These are phyloP conservation scores for Nicotiana tomentosiformis DNA, from an alignment of 257 asterid species.

Conservation along the genomic window DNA sequence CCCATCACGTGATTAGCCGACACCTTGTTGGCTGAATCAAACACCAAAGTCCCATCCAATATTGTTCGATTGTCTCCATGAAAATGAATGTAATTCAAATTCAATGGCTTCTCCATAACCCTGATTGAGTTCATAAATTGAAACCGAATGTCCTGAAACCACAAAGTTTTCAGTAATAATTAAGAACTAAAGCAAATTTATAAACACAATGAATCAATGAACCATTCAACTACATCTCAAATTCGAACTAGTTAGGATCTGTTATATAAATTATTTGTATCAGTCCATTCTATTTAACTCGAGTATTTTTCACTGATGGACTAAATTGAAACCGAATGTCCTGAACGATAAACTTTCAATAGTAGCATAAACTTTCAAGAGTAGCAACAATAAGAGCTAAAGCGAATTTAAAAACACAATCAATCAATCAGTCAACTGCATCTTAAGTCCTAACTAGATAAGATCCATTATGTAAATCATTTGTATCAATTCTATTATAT, in stretches of 20 bases:
- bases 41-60: conserved; percentile 65
- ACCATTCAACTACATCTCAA: neutral
- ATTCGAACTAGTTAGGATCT: neutral
- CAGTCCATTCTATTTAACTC: neutral
- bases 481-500: neutral
- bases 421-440: neutral
- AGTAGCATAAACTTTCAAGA: neutral
- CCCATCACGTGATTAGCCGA: conserved; percentile 82
- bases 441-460: neutral
- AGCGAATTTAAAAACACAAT: neutral
- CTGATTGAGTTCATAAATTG: conserved; percentile 71
- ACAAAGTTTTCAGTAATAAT: neutral
- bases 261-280: neutral
- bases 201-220: neutral
- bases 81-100: conserved; percentile 68
- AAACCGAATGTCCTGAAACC: conserved; percentile 77
- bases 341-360: neutral
- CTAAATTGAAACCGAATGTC: neutral
- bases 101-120: conserved; percentile 74
- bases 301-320: neutral
- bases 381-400: neutral
- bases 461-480: neutral
- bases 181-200: neutral
- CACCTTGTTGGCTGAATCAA: conserved; percentile 83
- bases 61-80: conserved; percentile 59